A percentile compares a stretch with the other conserved stretches of the same genome.
Evolutionary conservation across 306 rosid genomes (phyloP).

Genomic region (Dalbergia cultrata): DNA sequence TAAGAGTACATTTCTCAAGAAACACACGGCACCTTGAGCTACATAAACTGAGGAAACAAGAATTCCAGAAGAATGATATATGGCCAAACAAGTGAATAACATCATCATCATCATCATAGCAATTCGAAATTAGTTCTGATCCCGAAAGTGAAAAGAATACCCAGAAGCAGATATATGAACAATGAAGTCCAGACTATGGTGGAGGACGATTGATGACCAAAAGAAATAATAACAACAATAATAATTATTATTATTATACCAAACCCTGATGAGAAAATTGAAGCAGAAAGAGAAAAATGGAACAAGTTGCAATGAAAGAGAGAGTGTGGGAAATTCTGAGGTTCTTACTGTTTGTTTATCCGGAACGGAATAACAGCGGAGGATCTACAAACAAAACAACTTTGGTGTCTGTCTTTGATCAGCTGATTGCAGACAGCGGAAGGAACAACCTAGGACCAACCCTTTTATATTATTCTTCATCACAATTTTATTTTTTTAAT

Average conservation of each 20-base stretch:
- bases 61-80: not conserved
- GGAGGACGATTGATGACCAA: not conserved
- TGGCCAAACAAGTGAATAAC: not conserved
- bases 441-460: not conserved
- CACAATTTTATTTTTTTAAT: not conserved
- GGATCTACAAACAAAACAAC: not conserved
- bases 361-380: not conserved
- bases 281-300: not conserved
- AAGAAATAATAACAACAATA: too few species aligned
- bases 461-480: not conserved
- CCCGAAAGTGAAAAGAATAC: not conserved
- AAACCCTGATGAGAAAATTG: not conserved
- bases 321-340: not conserved
- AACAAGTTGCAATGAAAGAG: not conserved
- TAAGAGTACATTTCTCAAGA: not conserved
- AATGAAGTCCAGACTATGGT: not conserved
- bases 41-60: not conserved
- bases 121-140: not conserved
- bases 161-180: not conserved
- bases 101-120: not conserved
- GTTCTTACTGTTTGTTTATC: conserved; percentile 6
- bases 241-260: too few species aligned
- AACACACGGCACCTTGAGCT: not conserved
- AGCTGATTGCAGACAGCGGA: not conserved
- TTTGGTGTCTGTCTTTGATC: too few species aligned